Conservation (phyloP, 768 basidiomycete genomes). For the Kwoniella dendrophila region DNA sequence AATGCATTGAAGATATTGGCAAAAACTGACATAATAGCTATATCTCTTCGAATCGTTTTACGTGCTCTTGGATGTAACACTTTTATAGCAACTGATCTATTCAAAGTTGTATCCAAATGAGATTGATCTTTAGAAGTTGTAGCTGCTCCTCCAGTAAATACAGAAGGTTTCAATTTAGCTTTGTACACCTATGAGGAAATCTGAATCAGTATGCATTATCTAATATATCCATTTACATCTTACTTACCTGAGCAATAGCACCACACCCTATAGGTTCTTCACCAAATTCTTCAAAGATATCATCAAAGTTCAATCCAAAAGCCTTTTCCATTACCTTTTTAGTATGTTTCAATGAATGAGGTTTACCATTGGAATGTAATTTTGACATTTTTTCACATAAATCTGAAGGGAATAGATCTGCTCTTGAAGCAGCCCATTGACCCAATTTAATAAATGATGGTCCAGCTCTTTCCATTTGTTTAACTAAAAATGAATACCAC, state of each 20-base stretch:
- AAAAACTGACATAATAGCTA: slow-evolving; percentile 93
- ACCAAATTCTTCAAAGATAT: slow-evolving; percentile 90
- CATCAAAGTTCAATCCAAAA: slow-evolving; percentile 77
- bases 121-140: slow-evolving; percentile 68
- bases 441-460: slow-evolving; percentile 98
- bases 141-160: slow-evolving; percentile 70
- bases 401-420: slow-evolving; percentile 83
- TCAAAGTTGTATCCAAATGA: slow-evolving; percentile 17
- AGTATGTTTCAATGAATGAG: slow-evolving; percentile 80
- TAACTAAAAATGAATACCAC: slow-evolving; percentile 93
- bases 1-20: slow-evolving; percentile 73
- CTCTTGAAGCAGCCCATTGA: slow-evolving; percentile 97
- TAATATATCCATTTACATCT: background rate
- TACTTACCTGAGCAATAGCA: slow-evolving; percentile 84
- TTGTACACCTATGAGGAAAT: slow-evolving; percentile 70
- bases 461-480: slow-evolving; percentile 89
- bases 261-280: slow-evolving; percentile 89
- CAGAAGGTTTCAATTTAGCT: slow-evolving; percentile 77
- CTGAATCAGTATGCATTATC: background rate
- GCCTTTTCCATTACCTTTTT: slow-evolving; percentile 76
- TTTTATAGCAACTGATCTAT: slow-evolving; percentile 90
- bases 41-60: slow-evolving; percentile 81
- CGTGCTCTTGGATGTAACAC: slow-evolving; percentile 84
- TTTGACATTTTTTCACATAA: slow-evolving; percentile 82
- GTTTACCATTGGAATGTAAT: slow-evolving; percentile 82